These are phyloP conservation scores for Tetradesmus obliquus DNA, from an alignment of 139 green algal species.

Conservation along the genomic window DNA sequence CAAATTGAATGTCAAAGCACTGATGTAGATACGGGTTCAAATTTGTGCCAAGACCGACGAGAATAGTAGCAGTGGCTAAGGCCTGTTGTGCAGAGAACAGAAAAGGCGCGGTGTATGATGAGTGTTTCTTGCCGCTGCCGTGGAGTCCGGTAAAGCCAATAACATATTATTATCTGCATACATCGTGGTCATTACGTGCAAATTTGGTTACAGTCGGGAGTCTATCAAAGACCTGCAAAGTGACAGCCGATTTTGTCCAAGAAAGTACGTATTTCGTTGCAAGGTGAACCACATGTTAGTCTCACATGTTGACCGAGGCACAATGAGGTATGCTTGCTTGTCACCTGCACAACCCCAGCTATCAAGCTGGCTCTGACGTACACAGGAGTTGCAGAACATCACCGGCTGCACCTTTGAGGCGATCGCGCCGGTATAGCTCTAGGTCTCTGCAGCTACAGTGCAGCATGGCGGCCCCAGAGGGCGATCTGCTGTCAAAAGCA, in stretches of 20 bases:
- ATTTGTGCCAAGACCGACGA: not conserved
- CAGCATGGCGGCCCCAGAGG: not conserved
- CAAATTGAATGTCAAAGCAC: not conserved
- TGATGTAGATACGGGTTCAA: not conserved
- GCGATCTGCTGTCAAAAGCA: not conserved
- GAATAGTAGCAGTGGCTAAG: not conserved
- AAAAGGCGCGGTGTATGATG: not conserved
- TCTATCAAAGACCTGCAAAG: not conserved
- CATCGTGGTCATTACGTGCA: too few relatives aligned
- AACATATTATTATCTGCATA: too few relatives aligned
- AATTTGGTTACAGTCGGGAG: too few relatives aligned
- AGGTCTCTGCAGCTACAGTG: not conserved
- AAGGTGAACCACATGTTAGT: not conserved
- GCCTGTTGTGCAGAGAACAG: not conserved
- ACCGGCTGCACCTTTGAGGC: not conserved
- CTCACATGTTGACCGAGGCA: too few relatives aligned
- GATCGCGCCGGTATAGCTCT: not conserved
- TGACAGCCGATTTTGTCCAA: not conserved
- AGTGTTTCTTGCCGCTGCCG: not conserved
- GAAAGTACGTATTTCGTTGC: not conserved
- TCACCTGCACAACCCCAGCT: not conserved
- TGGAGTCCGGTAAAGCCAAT: too few relatives aligned
- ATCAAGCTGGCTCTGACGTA: not conserved
- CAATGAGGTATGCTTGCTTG: not conserved
- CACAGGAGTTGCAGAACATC: not conserved